Evolutionary conservation across 2,329 filamentous ascomycete species (phyloP).

Genomic region (Verticillium dahliae): DNA sequence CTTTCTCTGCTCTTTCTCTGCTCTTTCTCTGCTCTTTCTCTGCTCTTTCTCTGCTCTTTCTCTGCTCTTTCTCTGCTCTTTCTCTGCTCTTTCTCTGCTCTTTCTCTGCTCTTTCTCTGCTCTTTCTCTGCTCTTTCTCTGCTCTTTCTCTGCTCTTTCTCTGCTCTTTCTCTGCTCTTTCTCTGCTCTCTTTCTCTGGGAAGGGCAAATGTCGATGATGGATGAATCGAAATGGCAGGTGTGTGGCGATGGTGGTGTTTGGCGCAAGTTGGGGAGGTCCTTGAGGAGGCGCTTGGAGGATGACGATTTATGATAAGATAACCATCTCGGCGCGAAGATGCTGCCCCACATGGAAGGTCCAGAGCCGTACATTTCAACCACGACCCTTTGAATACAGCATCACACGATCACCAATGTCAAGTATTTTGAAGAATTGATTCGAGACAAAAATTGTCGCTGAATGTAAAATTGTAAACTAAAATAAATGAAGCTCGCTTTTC

Average conservation of each 20-base stretch:
- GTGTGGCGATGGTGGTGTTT: not conserved
- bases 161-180: too few species aligned
- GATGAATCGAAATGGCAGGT: not conserved
- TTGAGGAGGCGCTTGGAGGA: not conserved
- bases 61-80: conserved; percentile 16
- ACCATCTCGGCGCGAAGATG: not conserved
- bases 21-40: not conserved
- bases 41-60: not conserved
- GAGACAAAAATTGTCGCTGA: not conserved
- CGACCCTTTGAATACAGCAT: too few species aligned
- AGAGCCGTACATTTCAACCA: too few species aligned
- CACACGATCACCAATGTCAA: too few species aligned
- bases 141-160: conserved; percentile 18
- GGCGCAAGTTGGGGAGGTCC: not conserved
- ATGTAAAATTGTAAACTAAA: not conserved
- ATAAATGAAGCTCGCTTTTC: not conserved
- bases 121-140: conserved; percentile 18
- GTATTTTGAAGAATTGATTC: too few species aligned
- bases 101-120: conserved; percentile 18
- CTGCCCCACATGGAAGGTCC: not conserved
- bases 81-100: conserved; percentile 18
- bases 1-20: not conserved
- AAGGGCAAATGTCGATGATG: not conserved
- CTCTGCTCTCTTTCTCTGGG: not conserved
- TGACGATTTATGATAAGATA: not conserved